Conservation (phyloP, 441 rosid species). For the Pelargonium fulgidum region DNA sequence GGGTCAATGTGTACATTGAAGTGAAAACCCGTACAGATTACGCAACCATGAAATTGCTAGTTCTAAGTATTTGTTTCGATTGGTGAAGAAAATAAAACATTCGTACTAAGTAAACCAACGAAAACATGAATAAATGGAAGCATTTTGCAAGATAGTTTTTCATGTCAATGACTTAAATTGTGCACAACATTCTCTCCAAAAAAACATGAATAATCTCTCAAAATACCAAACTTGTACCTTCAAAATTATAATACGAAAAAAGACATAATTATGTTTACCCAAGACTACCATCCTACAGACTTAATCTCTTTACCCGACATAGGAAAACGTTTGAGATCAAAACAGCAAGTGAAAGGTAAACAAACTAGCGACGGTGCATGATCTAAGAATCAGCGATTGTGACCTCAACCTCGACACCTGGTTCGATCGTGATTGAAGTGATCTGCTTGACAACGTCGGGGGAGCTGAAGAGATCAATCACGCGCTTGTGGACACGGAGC, state of each 20-base stretch:
- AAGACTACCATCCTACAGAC: neutral
- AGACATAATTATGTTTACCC: neutral
- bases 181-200: too few species aligned
- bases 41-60: too few species aligned
- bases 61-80: too few species aligned
- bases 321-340: neutral
- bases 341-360: neutral
- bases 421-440: slow-evolving; percentile 52
- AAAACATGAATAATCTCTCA: neutral
- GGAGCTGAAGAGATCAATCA: slow-evolving; percentile 52
- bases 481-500: slow-evolving; percentile 54
- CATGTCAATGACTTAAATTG: too few species aligned
- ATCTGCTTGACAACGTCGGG: slow-evolving; percentile 57
- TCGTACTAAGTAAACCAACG: too few species aligned
- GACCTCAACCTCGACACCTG: slow-evolving; percentile 59
- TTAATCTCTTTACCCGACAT: neutral
- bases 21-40: too few species aligned
- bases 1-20: too few species aligned
- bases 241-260: neutral
- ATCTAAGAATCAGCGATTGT: slow-evolving; percentile 47
- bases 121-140: too few species aligned
- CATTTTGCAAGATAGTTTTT: too few species aligned
- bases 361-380: neutral
- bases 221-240: neutral
- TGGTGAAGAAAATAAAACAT: too few species aligned